phyloP scores from a whole-genome alignment of 1,284 basidiomycete species.

The Fomitopsis palustris region DNA sequence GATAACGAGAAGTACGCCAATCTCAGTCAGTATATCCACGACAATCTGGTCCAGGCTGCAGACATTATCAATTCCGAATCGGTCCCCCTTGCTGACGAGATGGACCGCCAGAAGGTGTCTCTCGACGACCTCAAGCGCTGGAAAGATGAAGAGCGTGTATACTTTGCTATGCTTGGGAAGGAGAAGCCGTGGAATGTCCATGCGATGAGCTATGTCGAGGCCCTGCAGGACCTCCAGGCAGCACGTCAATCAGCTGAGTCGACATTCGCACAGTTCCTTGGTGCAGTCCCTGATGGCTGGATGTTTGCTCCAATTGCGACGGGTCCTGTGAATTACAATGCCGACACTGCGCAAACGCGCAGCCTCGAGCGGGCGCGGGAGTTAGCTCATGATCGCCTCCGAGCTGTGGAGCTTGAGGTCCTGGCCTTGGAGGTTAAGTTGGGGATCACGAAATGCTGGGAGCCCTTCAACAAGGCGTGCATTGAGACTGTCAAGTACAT shows the following conservation, averaged over 20 bases:
- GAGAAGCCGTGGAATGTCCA: constrained; percentile 12
- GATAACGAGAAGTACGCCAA: constrained; percentile 24
- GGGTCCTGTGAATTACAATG: constrained; percentile 1
- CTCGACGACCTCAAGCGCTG: constrained; percentile 8
- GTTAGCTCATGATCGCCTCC: not conserved
- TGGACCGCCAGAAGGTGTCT: not conserved
- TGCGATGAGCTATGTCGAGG: constrained; percentile 17
- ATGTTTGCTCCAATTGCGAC: not conserved
- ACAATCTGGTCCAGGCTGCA: constrained; percentile 19
- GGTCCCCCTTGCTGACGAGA: not conserved
- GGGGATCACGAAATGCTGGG: constrained; percentile 20
- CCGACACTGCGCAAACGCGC: constrained; percentile 4
- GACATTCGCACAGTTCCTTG: not conserved
- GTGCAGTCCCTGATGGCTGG: not conserved
- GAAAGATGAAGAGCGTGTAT: constrained; percentile 14
- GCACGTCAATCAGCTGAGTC: too few species aligned
- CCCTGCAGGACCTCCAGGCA: constrained; percentile 6
- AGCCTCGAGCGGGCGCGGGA: constrained; percentile 9
- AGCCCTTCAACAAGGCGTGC: constrained; percentile 3
- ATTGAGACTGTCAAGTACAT: constrained; percentile 12
- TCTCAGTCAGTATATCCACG: constrained; percentile 17
- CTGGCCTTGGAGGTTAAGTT: constrained; percentile 18
- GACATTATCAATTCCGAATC: constrained; percentile 9
- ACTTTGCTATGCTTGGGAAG: constrained; percentile 11
- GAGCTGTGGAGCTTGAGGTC: constrained; percentile 9